phyloP scores from a whole-genome alignment of 2,329 filamentous ascomycete genomes.

The Alternaria sp. region DNA sequence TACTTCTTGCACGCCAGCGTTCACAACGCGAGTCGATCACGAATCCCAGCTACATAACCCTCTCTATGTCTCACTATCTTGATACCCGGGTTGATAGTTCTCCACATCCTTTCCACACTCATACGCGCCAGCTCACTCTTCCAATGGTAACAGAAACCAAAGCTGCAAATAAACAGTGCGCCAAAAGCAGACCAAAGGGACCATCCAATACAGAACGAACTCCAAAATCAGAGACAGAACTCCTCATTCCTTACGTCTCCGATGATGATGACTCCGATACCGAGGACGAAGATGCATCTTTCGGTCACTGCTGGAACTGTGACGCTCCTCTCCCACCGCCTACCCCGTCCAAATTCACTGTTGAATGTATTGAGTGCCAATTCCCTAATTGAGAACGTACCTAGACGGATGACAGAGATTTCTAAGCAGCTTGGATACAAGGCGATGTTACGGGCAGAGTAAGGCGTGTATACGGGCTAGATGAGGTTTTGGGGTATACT shows the following conservation, averaged over 20 bases:
- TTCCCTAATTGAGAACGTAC: conserved; percentile 6
- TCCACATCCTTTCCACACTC: background rate
- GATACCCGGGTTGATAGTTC: background rate
- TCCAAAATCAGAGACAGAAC: background rate
- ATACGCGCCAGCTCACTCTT: background rate
- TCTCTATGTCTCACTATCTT: background rate
- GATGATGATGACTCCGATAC: background rate
- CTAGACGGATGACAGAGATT: background rate
- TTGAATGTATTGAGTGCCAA: conserved; percentile 9
- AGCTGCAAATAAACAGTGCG: background rate
- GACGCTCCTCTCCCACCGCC: background rate
- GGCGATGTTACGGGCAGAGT: background rate
- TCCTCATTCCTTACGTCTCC: background rate
- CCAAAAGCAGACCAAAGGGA: background rate
- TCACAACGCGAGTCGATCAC: background rate
- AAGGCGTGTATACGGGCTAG: background rate
- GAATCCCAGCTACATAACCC: background rate
- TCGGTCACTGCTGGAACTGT: conserved; percentile 18
- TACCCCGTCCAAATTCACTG: background rate
- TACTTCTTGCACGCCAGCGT: background rate
- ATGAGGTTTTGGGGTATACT: background rate
- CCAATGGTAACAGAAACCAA: background rate
- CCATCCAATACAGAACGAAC: background rate
- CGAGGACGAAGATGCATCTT: background rate
- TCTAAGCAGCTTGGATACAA: background rate